phyloP scores from a whole-genome alignment of 805 yeast genomes.

The Starmerella floris region DNA sequence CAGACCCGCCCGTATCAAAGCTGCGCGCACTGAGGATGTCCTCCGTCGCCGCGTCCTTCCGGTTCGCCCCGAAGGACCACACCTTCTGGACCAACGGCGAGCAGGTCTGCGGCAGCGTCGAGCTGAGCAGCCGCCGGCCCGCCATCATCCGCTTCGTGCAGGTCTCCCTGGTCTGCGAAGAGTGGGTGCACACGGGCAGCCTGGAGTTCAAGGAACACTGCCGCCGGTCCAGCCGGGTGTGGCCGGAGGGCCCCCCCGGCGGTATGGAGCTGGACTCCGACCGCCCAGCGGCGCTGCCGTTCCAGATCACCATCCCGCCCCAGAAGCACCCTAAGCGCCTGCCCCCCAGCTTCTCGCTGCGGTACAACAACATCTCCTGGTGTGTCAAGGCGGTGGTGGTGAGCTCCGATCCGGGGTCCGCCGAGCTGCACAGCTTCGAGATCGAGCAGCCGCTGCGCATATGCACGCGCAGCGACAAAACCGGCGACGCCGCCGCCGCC shows the following conservation, averaged over 20 bases:
- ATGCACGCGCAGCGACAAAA: not conserved
- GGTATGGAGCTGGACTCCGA: not conserved
- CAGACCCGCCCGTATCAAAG: too few species aligned
- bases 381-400: constrained; percentile 4
- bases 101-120: constrained; percentile 2
- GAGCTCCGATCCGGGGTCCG: not conserved
- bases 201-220: constrained; percentile 14
- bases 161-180: constrained; percentile 9
- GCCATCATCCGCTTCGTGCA: not conserved
- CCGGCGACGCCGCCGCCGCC: not conserved
- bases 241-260: not conserved
- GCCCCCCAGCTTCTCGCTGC: constrained; percentile 11
- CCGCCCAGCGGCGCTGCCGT: not conserved
- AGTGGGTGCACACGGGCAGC: constrained; percentile 12
- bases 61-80: not conserved
- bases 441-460: constrained; percentile 2
- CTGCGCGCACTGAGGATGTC: too few species aligned
- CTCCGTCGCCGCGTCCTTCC: too few species aligned
- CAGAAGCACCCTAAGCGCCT: not conserved
- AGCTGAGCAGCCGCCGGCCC: not conserved
- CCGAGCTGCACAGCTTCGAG: not conserved
- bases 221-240: constrained; percentile 1
- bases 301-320: constrained; percentile 4
- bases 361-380: constrained; percentile 10
- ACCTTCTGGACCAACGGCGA: constrained; percentile 8